Base-by-base conservation (phyloP, 2,329 filamentous ascomycete species). In the Fusarium robinianum region DNA sequence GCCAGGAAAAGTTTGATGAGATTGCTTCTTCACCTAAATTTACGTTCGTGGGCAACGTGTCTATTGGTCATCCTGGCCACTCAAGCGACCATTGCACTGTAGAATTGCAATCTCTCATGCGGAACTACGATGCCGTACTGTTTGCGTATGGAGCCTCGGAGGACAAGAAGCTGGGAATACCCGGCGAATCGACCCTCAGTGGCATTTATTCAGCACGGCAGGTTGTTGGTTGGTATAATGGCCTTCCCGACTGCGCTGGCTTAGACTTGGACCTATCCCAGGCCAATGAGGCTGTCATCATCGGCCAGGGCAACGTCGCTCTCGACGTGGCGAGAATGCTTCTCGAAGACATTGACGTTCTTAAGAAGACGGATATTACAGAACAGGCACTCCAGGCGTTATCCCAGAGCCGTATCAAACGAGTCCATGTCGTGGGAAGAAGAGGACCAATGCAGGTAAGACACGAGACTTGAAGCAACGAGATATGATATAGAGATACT, bases 141-240 rank as follows among this genome's bases (percentile, higher is more conserved):
- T 92, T 99, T 67, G 84, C 94, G 0, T 99, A 99, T 60, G 94
- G 94, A 10, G 92, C 94, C 3, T 87, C 89, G 1, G 81, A 87
- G 63, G 94, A 99, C 66, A 84, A 83, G 53, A 83, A 79, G 41
- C 76, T 99, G 1, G 84, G 81, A 0, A 83, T 99, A 23, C 83
- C 87, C 0, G 91, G 92, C 7, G 94, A 99, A 62, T 78, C 84
- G 4, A 67, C 70, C 5, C 71, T 94, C 6, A 74, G 77, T 17
- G 89, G 88, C 3, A 83, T 97, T 12, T 86, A 90, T 64, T 96
- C 91, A 6, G 94, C 94, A 3, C 82, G 94, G 18, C 86, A 90
- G 25, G 96, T 97, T 65, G 94, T 99, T 2, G 94, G 91, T 12
- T 99, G 94, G 94, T 99, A 99, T 69, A 99, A 99, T 67, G 94